Conservation (phyloP, 2,329 filamentous ascomycete genomes). For the Alternaria sp. region DNA sequence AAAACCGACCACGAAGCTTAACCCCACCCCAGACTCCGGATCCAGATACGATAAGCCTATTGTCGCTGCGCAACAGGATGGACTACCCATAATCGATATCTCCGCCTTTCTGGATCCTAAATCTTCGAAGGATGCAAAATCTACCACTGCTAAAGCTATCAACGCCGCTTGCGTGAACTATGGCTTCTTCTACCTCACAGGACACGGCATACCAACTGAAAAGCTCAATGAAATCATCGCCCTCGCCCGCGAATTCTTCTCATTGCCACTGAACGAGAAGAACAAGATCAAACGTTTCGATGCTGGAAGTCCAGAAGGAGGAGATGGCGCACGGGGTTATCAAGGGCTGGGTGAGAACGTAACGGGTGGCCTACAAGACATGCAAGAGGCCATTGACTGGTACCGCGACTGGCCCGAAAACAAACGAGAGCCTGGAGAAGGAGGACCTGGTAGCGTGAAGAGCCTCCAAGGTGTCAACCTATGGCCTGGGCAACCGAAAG, state of each 20-base stretch:
- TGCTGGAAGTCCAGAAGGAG: slow-evolving; percentile 42
- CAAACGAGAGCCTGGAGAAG: slow-evolving; percentile 22
- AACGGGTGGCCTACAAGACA: slow-evolving; percentile 46
- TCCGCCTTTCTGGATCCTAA: slow-evolving; percentile 47
- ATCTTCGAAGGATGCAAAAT: slow-evolving; percentile 26
- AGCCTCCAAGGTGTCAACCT: slow-evolving; percentile 55
- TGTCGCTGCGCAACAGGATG: slow-evolving; percentile 24
- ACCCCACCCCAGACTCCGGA: slow-evolving; percentile 32
- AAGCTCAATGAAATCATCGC: slow-evolving; percentile 41
- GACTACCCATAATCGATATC: slow-evolving; percentile 55
- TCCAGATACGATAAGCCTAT: slow-evolving; percentile 26
- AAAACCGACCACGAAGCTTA: slow-evolving; percentile 13
- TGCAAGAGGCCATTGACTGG: slow-evolving; percentile 54
- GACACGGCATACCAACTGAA: slow-evolving; percentile 50
- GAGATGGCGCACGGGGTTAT: slow-evolving; percentile 52
- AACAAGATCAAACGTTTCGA: slow-evolving; percentile 48
- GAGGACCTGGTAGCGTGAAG: slow-evolving; percentile 33
- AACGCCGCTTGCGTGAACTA: slow-evolving; percentile 50
- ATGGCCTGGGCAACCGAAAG: slow-evolving; percentile 51
- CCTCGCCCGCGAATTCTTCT: slow-evolving; percentile 50
- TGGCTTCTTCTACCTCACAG: slow-evolving; percentile 57
- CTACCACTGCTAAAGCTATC: slow-evolving; percentile 44
- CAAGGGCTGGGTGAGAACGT: slow-evolving; percentile 52
- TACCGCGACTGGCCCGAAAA: slow-evolving; percentile 48
- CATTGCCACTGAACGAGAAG: slow-evolving; percentile 40